Base-by-base conservation (phyloP, 23 red algal genomes). In the Agarophyton chilense region DNA sequence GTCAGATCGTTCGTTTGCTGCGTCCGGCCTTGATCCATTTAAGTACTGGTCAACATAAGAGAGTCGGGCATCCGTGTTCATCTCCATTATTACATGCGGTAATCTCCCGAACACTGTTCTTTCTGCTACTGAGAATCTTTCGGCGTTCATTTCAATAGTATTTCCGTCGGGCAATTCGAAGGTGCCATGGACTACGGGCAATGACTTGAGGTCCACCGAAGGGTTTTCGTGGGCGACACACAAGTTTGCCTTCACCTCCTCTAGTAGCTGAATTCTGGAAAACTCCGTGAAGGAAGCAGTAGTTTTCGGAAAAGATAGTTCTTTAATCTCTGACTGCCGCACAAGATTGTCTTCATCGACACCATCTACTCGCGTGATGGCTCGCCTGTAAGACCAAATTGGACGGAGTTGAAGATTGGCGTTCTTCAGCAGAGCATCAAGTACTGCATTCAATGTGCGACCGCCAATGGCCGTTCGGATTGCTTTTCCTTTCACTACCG, bases 101-200 rank as follows among this genome's bases (percentile, higher is more conserved):
- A 94, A 71, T 54, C 52, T 51, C 25, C 81, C 81, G 60, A 94
- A 81, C 3, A 94, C 18, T 11, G 80, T 85, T 7, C 54, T 13
- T 38, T 94, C 90, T 44, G 95, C 91, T 10, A 90, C 77, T 39
- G 62, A 50, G 45, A 86, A 90, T 31, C 92, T 72, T 41, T 94
- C 91, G 28, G 18, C 72, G 5, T 84, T 91, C 86, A 98, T 81
- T 55, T 89, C 83, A 65, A 98, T 75, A 0, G 74, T 60, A 41
- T 88, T 90, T 61, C 95, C 95, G 70, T 98, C 95, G 5, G 95
- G 95, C 24, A 98, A 72, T 62, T 90, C 91, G 54, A 72, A 93
- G 33, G 79, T 64, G 4, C 65, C 91, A 35, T 70, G 52, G 17
- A 90, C 67, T 52, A 90, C 74, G n/a, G 90, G 88, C 14, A 89